These are phyloP conservation scores for Mycena rebaudengoi DNA, from an alignment of 768 basidiomycete genomes.

Conservation along the genomic window DNA sequence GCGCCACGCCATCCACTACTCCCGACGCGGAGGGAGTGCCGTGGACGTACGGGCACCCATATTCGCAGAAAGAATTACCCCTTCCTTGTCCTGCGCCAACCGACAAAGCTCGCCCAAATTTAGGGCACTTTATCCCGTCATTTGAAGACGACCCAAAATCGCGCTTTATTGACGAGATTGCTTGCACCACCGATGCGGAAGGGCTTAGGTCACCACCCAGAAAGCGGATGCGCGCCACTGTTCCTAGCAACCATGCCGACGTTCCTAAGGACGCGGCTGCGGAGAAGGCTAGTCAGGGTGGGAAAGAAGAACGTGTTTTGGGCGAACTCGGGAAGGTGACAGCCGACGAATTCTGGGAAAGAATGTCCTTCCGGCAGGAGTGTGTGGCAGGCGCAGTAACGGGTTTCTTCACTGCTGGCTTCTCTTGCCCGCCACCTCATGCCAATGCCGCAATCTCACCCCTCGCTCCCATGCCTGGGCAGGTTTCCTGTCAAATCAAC, in stretches of 20 bases:
- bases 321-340: conserved; percentile 69
- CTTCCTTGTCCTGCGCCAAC: conserved; percentile 50
- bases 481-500: conserved; percentile 72
- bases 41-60: conserved; percentile 89
- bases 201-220: conserved; percentile 66
- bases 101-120: conserved; percentile 44
- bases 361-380: conserved; percentile 96
- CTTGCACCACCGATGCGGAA: conserved; percentile 69
- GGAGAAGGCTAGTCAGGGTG: conserved; percentile 33
- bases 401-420: conserved; percentile 74
- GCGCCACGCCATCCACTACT: conserved; percentile 34
- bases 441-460: conserved; percentile 45
- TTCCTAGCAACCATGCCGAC: conserved; percentile 30
- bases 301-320: conserved; percentile 47
- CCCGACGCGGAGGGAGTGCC: conserved; percentile 22
- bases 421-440: conserved; percentile 11
- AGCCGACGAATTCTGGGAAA: conserved; percentile 93
- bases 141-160: conserved; percentile 98
- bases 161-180: conserved; percentile 92
- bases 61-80: conserved; percentile 60
- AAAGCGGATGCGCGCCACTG: conserved; percentile 59
- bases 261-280: conserved; percentile 30
- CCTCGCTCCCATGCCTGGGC: conserved; percentile 62
- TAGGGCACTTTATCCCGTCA: conserved; percentile 84
- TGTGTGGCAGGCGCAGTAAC: conserved; percentile 91